Base-by-base conservation (phyloP, 1,284 basidiomycete species). In the Ganoderma multipileum region DNA sequence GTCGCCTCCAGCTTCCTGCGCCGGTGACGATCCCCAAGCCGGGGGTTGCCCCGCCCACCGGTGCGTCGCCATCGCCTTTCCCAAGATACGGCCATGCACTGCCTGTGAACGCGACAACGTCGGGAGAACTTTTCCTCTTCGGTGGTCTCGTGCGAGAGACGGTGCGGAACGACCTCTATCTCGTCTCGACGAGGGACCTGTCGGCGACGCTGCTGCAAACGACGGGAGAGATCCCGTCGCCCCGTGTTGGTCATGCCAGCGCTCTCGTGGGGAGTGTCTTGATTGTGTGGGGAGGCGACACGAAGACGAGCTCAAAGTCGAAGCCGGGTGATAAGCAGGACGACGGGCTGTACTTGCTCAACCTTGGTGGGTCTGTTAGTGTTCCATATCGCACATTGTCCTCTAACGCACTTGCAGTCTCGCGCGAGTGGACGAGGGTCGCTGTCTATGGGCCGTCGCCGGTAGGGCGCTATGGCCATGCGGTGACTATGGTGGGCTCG, bases 241-340 rank as follows among this genome's bases (percentile, higher is more conserved):
- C 96, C 0, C 87, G 98, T 73, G 96, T 99, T 20, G 98, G 98
- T 0, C 98, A 99, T 83, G 95, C 97, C 1, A 94, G 94, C 78
- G 97, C 97, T 18, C 91, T 99, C 60, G 95, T 99, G 68, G 96
- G 95, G 80, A 96, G 95, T 76, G 97, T 99, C 60, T 86, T 99
- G 74, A 95, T 99, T 71, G 93, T 99, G 6, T 99, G 98, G 97
- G 98, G 98, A 68, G 98, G 98, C 41, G 98, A 99, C 79, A 99
- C 97, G 3, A 93, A 92, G 81, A 89, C 90, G 16, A 89, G 90
- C 71, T 82, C 83, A 30, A 89, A 89, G 78, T 85, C 89, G 26
- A 87, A 87, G 70, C 87, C 89, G 14, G 85, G 87, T 14, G 96
- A 97, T 74, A 89, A 88, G 75, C 95, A 97, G 81, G 98, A 99